phyloP scores from a whole-genome alignment of 2,329 filamentous ascomycete species.

The Microsporum audouinii region DNA sequence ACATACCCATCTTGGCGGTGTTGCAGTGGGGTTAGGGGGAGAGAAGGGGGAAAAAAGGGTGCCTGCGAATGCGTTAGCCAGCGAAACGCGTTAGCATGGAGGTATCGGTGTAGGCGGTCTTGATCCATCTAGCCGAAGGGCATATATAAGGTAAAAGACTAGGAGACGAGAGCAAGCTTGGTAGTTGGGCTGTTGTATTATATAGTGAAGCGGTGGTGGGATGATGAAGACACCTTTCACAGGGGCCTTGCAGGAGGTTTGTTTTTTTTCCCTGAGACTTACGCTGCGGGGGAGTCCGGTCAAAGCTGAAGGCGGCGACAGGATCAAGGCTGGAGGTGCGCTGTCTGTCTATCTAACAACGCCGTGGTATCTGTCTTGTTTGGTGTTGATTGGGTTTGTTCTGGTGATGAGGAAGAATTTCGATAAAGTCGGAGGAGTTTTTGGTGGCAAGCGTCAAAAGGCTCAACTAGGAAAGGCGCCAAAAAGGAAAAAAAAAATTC shows the following conservation, averaged over 20 bases:
- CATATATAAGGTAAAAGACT: neutral
- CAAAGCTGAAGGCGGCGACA: no score
- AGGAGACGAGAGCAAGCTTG: neutral
- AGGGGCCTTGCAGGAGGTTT: neutral
- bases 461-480: neutral
- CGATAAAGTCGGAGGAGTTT: neutral
- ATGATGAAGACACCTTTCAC: neutral
- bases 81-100: neutral
- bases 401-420: neutral
- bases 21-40: conserved; percentile 10
- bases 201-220: neutral
- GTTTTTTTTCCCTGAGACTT: neutral
- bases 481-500: neutral
- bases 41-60: neutral
- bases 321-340: no score
- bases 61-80: neutral
- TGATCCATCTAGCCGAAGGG: neutral
- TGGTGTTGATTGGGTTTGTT: neutral
- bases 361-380: neutral
- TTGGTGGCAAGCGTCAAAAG: neutral
- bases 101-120: neutral
- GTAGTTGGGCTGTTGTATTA: neutral
- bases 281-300: no score
- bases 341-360: no score
- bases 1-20: conserved; percentile 77